phyloP scores from a whole-genome alignment of 192 early-diverging fungal species.

The Coemansia sp. region DNA sequence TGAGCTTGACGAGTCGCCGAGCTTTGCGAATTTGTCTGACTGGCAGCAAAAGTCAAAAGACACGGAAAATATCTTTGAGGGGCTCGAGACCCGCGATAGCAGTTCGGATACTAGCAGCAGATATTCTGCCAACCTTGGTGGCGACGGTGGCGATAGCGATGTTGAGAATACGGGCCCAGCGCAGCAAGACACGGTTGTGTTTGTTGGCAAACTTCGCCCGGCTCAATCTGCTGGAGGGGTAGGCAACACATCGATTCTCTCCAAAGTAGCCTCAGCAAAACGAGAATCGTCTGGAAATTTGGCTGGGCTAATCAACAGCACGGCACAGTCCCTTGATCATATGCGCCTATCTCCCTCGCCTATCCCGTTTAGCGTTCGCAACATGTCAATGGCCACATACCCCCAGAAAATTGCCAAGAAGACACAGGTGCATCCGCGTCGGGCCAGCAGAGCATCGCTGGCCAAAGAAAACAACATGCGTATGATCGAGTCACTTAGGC shows the following conservation, averaged over 20 bases:
- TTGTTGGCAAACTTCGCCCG: constrained; percentile 33
- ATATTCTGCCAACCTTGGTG: not conserved
- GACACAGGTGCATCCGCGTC: constrained; percentile 34
- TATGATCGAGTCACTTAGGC: constrained; percentile 53
- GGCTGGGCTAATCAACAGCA: constrained; percentile 1
- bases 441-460: constrained; percentile 17
- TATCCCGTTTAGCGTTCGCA: constrained; percentile 15
- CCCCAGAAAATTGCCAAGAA: constrained; percentile 46
- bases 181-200: constrained; percentile 48
- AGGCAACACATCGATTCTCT: not conserved
- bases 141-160: constrained; percentile 9
- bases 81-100: not conserved
- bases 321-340: not conserved
- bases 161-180: constrained; percentile 14
- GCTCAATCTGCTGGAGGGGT: not conserved
- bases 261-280: not conserved
- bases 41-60: not conserved
- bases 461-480: constrained; percentile 30
- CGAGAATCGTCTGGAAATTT: not conserved
- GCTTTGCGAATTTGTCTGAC: constrained; percentile 10
- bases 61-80: not conserved
- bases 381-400: constrained; percentile 21
- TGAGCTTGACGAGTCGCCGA: constrained; percentile 20
- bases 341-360: constrained; percentile 32
- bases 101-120: not conserved